A percentile compares a stretch with the other conserved stretches of the same genome.
Evolutionary conservation across 2,329 filamentous ascomycete species (phyloP).

Genomic region (Talaromyces sp.): DNA sequence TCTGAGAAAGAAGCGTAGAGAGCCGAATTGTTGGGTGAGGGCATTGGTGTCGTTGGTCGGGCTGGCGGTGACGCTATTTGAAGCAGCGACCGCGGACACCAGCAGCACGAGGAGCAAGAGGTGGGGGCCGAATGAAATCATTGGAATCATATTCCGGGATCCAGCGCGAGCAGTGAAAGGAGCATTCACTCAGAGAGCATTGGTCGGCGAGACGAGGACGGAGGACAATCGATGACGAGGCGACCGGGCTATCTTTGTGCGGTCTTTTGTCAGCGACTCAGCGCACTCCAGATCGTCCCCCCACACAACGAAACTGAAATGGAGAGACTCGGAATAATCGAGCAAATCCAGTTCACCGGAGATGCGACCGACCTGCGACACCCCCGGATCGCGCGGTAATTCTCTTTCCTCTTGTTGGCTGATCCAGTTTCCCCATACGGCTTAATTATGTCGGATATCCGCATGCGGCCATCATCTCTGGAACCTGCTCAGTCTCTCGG

Average conservation of each 20-base stretch:
- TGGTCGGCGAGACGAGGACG: not conserved
- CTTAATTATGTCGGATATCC: not conserved
- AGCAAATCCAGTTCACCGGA: not conserved
- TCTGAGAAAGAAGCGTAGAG: slow-evolving; percentile 12
- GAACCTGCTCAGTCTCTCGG: not conserved
- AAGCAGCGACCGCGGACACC: not conserved
- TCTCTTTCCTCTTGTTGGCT: not conserved
- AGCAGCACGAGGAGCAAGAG: not conserved
- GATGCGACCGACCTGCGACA: not conserved
- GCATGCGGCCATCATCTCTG: no score
- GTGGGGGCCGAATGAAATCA: not conserved
- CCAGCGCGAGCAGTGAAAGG: not conserved
- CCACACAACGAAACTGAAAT: no score
- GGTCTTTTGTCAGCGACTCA: no score
- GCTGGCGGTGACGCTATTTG: slow-evolving; percentile 12
- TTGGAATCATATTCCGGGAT: not conserved
- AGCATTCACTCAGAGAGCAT: not conserved
- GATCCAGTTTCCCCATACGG: not conserved
- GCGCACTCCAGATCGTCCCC: no score
- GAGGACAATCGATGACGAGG: slow-evolving; percentile 2
- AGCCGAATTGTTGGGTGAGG: not conserved
- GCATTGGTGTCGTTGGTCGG: slow-evolving; percentile 16
- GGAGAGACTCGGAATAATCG: not conserved
- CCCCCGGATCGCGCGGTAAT: slow-evolving; percentile 4
- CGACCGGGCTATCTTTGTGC: not conserved